Evolutionary conservation across 495 filamentous ascomycete species (phyloP).

Genomic region (Aspergillus cavernicola): DNA sequence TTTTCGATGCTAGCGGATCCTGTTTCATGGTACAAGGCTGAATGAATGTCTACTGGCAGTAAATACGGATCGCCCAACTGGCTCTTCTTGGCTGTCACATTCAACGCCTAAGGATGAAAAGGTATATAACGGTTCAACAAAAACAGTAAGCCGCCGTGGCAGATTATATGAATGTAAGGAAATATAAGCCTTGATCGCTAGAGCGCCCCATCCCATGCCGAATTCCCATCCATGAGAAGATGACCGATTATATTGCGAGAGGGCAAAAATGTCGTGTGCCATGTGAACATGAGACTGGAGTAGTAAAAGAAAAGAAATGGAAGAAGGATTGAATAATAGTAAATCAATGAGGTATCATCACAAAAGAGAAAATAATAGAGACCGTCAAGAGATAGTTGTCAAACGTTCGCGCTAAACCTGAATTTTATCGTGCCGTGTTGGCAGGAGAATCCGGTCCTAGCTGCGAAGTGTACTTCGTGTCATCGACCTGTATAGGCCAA

Average conservation of each 20-base stretch:
- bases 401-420: neutral
- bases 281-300: constrained; percentile 4
- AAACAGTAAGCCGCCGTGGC: constrained; percentile 5
- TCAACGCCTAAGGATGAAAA: neutral
- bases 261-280: constrained; percentile 13
- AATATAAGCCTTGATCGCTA: constrained; percentile 6
- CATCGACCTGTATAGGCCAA: neutral
- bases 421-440: neutral
- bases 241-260: constrained; percentile 11
- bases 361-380: constrained; percentile 8
- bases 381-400: constrained; percentile 4
- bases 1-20: too few species aligned
- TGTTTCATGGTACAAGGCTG: too few species aligned
- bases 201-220: constrained; percentile 10
- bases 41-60: too few species aligned
- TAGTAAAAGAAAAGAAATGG: neutral
- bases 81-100: neutral
- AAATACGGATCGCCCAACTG: neutral
- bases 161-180: constrained; percentile 13
- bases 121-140: constrained; percentile 4
- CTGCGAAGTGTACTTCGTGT: neutral
- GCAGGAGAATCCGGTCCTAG: neutral
- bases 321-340: neutral
- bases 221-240: constrained; percentile 11
- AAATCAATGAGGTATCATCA: constrained; percentile 6